Conservation (phyloP, 2,329 filamentous ascomycete genomes). For the Fusarium sp. region DNA sequence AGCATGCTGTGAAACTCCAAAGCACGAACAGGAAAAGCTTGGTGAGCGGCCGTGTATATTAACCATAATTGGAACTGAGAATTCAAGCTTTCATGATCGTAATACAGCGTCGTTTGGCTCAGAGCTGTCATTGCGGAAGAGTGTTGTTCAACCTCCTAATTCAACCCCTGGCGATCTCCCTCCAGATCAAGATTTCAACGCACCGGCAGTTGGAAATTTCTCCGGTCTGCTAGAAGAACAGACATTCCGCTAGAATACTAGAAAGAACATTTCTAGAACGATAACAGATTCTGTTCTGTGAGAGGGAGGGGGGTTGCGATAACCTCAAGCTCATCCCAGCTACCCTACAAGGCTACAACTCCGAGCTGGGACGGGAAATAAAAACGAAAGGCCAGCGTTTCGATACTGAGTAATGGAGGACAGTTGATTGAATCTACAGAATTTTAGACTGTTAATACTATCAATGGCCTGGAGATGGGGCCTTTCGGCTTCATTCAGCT, state of each 20-base stretch:
- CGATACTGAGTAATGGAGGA: not conserved
- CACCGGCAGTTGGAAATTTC: not conserved
- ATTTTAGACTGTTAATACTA: not conserved
- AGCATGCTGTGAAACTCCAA: not conserved
- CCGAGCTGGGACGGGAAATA: not conserved
- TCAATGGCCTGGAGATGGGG: not conserved
- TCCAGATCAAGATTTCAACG: not conserved
- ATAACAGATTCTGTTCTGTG: not conserved
- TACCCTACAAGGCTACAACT: not conserved
- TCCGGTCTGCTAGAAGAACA: not conserved
- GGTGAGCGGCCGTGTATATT: not conserved
- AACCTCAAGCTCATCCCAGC: not conserved
- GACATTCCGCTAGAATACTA: not conserved
- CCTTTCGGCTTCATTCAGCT: not conserved
- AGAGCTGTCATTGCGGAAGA: not conserved
- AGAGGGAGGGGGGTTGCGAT: not conserved
- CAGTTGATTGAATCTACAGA: fast-evolving
- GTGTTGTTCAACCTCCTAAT: not conserved
- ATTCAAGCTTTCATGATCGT: not conserved
- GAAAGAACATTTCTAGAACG: not conserved
- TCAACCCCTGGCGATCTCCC: not conserved
- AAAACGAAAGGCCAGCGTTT: not conserved
- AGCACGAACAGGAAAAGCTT: not conserved
- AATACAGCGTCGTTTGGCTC: not conserved
- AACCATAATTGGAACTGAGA: not conserved